phyloP scores from a whole-genome alignment of 805 yeast species.

The Blastobotrys muscicola region DNA sequence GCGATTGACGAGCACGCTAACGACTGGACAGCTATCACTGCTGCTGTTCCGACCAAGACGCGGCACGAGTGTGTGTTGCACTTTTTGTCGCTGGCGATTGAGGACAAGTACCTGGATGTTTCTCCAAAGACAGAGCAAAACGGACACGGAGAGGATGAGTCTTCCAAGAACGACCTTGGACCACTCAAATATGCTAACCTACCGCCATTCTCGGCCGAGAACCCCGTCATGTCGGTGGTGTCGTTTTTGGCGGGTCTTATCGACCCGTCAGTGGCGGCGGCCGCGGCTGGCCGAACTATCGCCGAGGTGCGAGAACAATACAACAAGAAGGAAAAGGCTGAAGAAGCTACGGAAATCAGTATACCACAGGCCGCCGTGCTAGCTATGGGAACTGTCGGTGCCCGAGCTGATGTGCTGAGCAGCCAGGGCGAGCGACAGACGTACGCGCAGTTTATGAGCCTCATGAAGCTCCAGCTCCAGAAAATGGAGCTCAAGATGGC shows the following conservation, averaged over 20 bases:
- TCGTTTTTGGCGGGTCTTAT: slow-evolving; percentile 79
- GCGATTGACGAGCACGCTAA: slow-evolving; percentile 54
- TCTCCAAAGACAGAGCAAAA: too few species aligned
- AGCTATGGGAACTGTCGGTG: slow-evolving; percentile 71
- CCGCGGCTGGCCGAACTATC: slow-evolving; percentile 50
- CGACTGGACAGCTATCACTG: slow-evolving; percentile 75
- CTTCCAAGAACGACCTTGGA: slow-evolving; percentile 38
- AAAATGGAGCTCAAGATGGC: slow-evolving; percentile 67
- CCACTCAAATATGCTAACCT: slow-evolving; percentile 68
- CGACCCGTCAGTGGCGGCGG: slow-evolving; percentile 76
- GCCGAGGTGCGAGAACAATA: slow-evolving; percentile 39
- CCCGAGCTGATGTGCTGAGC: slow-evolving; percentile 71
- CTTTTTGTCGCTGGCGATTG: slow-evolving; percentile 72
- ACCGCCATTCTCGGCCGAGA: slow-evolving; percentile 79
- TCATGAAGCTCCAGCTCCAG: slow-evolving; percentile 60
- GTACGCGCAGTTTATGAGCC: slow-evolving; percentile 47
- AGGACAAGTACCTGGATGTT: slow-evolving; percentile 52
- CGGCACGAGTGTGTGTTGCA: slow-evolving; percentile 73
- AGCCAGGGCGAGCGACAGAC: slow-evolving; percentile 69
- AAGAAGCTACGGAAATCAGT: slow-evolving; percentile 3
- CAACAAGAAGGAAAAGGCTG: slow-evolving; percentile 7
- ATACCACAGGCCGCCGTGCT: slow-evolving; percentile 40
- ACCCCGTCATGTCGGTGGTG: slow-evolving; percentile 89
- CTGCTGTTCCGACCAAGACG: slow-evolving; percentile 55
- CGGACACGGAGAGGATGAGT: slow-evolving; percentile 22